Evolutionary conservation across 306 rosid species (phyloP).

Genomic region (Mimosa bimucronata): DNA sequence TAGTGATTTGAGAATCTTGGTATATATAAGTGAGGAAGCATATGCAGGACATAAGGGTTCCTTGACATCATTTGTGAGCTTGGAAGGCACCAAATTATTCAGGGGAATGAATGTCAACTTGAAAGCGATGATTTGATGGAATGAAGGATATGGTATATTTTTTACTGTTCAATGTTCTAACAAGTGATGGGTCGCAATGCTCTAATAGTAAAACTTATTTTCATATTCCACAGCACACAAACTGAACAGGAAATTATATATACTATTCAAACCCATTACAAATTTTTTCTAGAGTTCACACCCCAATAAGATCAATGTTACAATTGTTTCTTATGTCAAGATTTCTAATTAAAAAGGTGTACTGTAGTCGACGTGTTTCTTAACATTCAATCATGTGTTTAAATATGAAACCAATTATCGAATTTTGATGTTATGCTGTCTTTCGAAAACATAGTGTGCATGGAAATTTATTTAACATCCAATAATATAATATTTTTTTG

Average conservation of each 20-base stretch:
- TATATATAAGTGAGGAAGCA: constrained; percentile 17
- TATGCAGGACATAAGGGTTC: constrained; percentile 35
- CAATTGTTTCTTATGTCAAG: not conserved
- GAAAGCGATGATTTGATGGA: constrained; percentile 34
- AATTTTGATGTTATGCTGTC: too few species aligned
- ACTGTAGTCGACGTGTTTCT: not conserved
- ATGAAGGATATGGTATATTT: constrained; percentile 21
- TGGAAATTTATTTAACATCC: not conserved
- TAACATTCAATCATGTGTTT: not conserved
- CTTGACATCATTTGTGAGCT: constrained; percentile 21
- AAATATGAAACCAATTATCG: not conserved
- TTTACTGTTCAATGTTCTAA: constrained; percentile 5
- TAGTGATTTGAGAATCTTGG: constrained; percentile 22
- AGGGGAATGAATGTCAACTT: constrained; percentile 45
- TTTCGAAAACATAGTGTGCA: not conserved
- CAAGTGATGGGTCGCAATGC: not conserved
- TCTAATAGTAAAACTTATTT: not conserved
- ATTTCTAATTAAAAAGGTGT: not conserved
- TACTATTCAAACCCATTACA: too few species aligned
- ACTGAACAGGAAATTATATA: not conserved
- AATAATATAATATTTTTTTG: not conserved
- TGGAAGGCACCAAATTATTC: constrained; percentile 10
- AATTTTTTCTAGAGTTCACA: not conserved
- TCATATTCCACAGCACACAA: not conserved
- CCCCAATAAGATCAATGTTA: not conserved